phyloP scores from a whole-genome alignment of 768 basidiomycete genomes.

The Tricholoma furcatifolium region DNA sequence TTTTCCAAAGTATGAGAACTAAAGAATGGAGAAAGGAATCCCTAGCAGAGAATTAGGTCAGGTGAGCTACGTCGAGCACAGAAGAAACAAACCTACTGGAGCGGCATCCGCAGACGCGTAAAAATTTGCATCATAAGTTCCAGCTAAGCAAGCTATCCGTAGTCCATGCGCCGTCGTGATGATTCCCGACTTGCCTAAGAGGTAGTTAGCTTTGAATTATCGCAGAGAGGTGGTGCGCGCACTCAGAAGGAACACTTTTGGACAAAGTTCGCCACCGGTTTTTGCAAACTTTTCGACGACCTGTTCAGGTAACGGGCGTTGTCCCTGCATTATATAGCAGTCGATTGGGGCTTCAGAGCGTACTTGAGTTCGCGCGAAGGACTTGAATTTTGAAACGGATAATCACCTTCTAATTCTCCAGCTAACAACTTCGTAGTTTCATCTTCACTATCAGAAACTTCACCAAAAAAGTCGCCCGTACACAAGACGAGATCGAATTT shows the following conservation, averaged over 20 bases:
- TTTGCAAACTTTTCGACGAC: slow-evolving; percentile 76
- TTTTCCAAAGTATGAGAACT: slow-evolving; percentile 68
- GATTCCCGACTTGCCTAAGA: slow-evolving; percentile 75
- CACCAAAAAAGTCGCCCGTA: slow-evolving; percentile 82
- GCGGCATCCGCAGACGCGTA: slow-evolving; percentile 60
- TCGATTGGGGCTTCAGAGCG: slow-evolving; percentile 70
- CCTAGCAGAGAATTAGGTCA: slow-evolving; percentile 38
- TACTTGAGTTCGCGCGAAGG: slow-evolving; percentile 8
- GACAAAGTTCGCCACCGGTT: slow-evolving; percentile 76
- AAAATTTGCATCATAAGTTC: slow-evolving; percentile 63
- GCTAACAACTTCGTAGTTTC: slow-evolving; percentile 61
- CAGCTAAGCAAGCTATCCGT: slow-evolving; percentile 84
- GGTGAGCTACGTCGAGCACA: not conserved
- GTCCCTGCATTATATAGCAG: slow-evolving; percentile 92
- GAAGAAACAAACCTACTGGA: slow-evolving; percentile 45
- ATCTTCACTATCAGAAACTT: slow-evolving; percentile 36
- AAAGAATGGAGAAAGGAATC: slow-evolving; percentile 77
- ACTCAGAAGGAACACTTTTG: slow-evolving; percentile 87
- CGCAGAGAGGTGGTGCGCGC: slow-evolving; percentile 27
- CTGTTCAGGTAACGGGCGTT: slow-evolving; percentile 64
- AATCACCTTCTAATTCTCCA: slow-evolving; percentile 63
- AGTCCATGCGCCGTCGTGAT: slow-evolving; percentile 78
- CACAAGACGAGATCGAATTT: slow-evolving; percentile 86
- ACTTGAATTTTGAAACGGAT: slow-evolving; percentile 9
- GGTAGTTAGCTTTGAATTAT: slow-evolving; percentile 2